Evolutionary conservation across 768 basidiomycete genomes (phyloP).

Genomic region (Lyophyllum decastes): DNA sequence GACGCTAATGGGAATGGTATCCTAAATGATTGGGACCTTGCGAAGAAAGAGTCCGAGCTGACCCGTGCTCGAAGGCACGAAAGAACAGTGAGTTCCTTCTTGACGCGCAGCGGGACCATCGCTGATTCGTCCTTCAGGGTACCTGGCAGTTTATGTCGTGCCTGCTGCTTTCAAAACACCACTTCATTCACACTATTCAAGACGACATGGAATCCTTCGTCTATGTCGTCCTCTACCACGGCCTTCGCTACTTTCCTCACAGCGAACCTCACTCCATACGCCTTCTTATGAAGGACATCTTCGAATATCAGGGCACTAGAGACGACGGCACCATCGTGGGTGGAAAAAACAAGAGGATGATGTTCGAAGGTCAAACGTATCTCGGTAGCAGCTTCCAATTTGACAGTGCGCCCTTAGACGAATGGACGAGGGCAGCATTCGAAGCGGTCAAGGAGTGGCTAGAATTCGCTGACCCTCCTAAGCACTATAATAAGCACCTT

Average conservation of each 20-base stretch:
- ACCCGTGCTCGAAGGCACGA: background rate
- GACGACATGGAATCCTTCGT: slow-evolving; percentile 17
- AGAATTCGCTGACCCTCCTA: background rate
- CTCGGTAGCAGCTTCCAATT: background rate
- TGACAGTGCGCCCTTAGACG: background rate
- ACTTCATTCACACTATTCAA: background rate
- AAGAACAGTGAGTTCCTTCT: slow-evolving; percentile 4
- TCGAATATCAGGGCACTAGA: background rate
- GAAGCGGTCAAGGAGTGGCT: background rate
- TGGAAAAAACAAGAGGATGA: background rate
- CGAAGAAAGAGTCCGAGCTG: background rate
- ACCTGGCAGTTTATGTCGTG: slow-evolving; percentile 19
- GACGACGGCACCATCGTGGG: background rate
- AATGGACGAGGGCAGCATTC: background rate
- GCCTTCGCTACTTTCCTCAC: slow-evolving; percentile 9
- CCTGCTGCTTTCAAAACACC: background rate
- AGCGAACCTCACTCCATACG: background rate
- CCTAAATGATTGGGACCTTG: slow-evolving; percentile 17
- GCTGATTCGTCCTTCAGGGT: slow-evolving; percentile 4
- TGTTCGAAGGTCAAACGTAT: background rate
- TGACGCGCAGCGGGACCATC: background rate
- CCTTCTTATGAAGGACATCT: background rate
- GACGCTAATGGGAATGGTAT: slow-evolving; percentile 1
- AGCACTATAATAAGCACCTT: background rate
- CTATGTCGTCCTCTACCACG: slow-evolving; percentile 5